A percentile compares a stretch with the other conserved stretches of the same genome.
phyloP scores from a whole-genome alignment of 2,329 filamentous ascomycete species.

The Monosporascus sp. region DNA sequence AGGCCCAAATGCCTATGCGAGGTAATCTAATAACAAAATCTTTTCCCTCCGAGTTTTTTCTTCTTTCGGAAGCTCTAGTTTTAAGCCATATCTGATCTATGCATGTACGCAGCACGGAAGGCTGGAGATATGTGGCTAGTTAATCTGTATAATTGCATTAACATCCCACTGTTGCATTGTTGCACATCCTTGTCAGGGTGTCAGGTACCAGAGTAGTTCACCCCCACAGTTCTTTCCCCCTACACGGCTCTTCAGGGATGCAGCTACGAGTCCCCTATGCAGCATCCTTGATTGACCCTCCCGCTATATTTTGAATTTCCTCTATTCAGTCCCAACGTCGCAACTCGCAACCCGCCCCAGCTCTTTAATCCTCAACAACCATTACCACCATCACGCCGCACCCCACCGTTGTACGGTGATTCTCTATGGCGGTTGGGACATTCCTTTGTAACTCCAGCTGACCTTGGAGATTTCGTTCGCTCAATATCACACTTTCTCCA shows the following conservation, averaged over 20 bases:
- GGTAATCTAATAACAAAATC: not conserved
- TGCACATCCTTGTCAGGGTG: no score
- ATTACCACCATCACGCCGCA: not conserved
- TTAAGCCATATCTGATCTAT: not conserved
- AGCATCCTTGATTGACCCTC: no score
- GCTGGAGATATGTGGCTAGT: not conserved
- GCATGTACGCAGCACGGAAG: no score
- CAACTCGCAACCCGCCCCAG: not conserved
- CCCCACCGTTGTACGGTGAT: not conserved
- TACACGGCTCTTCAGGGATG: no score
- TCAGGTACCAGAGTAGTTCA: not conserved
- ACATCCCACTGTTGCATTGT: no score
- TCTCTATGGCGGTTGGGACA: not conserved
- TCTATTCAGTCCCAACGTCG: not conserved
- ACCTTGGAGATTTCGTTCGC: not conserved
- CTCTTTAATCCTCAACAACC: not conserved
- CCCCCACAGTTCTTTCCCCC: not conserved
- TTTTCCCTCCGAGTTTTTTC: not conserved
- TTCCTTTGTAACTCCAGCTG: not conserved
- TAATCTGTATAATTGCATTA: not conserved
- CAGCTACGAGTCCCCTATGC: no score
- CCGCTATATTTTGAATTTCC: not conserved
- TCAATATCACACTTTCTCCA: not conserved
- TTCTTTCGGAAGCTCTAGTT: not conserved
- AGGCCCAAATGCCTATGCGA: not conserved